Base-by-base conservation (phyloP, 2,329 filamentous ascomycete species). In the Dactylellina drechsleri region DNA sequence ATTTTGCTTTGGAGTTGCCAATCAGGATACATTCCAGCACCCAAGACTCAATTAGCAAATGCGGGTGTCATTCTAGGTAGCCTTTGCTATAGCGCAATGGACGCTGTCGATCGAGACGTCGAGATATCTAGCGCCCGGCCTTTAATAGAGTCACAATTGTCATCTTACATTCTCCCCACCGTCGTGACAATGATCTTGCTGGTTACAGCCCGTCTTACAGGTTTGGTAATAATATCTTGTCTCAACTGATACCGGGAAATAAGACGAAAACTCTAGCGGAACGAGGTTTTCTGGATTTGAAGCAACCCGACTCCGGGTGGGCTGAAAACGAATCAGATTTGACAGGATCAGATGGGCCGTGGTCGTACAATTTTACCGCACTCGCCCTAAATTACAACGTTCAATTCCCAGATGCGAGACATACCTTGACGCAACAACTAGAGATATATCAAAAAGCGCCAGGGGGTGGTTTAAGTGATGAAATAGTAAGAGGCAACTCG, bases 91-190 rank as follows among this genome's bases (percentile, higher is more conserved):
- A 67, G 20, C 12, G n/a, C 64, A 1, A 16, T 59, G 47, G 64
- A 67, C 20, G 64, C 45, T 15, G 64, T 67, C 23, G 54, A 59
- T 31, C 64, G 64, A 16, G 18, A 50, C 10, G 64, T 67, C 20
- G 53, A 59, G 18, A 59, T 67, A 12, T 60, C 43, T 1, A 67
- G 62, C 5, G 2, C 23, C n/a, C 8, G 26, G 10, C 53, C 23
- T 10, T 13, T 12, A 47, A 12, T 10, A 4, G 61, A 66, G 23
- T 18, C 23, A 4, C 23, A 2, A 23, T 23, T 23, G 23, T 23
- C 23, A 23, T 23, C 23, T 4, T 40, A 13, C 31, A 56, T 31
- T 57, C 57, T 20, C 15, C 40, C 4, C 36, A 4, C 7, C 45
- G 45, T 36, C 12, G 13, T 4, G 26, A 18, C 4, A n/a, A 28